Evolutionary conservation across 2,329 filamentous ascomycete species (phyloP).

Genomic region (Aaosphaeria pasadenensis): DNA sequence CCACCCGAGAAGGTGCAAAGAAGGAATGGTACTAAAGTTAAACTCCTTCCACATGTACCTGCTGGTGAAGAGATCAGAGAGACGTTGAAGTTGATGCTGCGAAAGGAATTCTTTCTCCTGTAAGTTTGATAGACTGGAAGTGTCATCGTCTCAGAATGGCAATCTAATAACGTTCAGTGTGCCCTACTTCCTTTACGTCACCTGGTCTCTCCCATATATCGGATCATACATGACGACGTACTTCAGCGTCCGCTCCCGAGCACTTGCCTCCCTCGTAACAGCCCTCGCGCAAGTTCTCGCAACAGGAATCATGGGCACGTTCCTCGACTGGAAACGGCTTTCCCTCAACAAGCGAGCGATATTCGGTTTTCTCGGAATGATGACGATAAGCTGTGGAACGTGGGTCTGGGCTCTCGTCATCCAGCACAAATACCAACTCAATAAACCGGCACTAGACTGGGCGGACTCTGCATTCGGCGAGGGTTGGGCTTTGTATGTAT

Average conservation of each 20-base stretch:
- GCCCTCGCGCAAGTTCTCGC: slow-evolving; percentile 21
- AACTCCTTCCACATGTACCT: slow-evolving; percentile 3
- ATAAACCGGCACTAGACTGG: slow-evolving; percentile 26
- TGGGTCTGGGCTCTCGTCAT: slow-evolving; percentile 29
- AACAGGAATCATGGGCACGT: slow-evolving; percentile 18
- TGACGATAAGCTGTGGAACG: slow-evolving; percentile 21
- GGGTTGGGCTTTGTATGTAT: slow-evolving; percentile 31
- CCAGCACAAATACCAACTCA: slow-evolving; percentile 21
- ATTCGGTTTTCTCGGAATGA: slow-evolving; percentile 18
- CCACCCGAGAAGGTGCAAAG: slow-evolving; percentile 12
- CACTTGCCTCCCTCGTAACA: slow-evolving; percentile 14
- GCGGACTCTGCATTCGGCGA: slow-evolving; percentile 18
- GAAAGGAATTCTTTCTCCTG: slow-evolving; percentile 1
- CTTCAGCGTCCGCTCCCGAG: slow-evolving; percentile 13
- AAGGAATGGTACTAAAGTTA: slow-evolving; percentile 9
- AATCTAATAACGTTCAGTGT: slow-evolving; percentile 5
- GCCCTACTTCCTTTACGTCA: slow-evolving; percentile 20
- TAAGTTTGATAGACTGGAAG: neutral
- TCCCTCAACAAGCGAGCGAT: slow-evolving; percentile 15
- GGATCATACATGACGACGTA: slow-evolving; percentile 15
- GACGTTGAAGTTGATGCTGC: slow-evolving; percentile 6
- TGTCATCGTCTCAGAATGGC: no score
- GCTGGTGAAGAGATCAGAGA: slow-evolving; percentile 8
- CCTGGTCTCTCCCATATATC: slow-evolving; percentile 14
- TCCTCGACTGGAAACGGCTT: slow-evolving; percentile 21